These are phyloP conservation scores for Holtermanniella nyarrowii DNA, from an alignment of 768 basidiomycete species.

Conservation along the genomic window DNA sequence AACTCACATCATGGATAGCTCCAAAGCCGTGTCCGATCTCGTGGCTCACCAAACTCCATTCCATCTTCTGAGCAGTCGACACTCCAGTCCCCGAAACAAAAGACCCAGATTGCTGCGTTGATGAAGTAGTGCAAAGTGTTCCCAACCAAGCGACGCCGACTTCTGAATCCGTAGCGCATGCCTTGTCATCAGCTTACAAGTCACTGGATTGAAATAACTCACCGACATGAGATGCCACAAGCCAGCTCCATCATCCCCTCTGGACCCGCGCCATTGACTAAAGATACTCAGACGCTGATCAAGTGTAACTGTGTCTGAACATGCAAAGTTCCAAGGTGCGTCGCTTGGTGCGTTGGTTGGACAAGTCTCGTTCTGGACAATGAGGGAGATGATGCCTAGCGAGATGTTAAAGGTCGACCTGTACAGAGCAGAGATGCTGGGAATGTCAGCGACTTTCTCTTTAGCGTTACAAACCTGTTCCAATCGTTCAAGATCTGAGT, in stretches of 20 bases:
- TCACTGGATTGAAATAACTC: constrained; percentile 8
- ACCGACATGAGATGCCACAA: constrained; percentile 79
- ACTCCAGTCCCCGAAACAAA: constrained; percentile 72
- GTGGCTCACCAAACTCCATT: constrained; percentile 43
- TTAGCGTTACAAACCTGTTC: constrained; percentile 62
- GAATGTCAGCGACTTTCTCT: not conserved
- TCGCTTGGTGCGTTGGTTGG: constrained; percentile 49
- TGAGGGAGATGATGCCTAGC: constrained; percentile 68
- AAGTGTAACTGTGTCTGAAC: constrained; percentile 48
- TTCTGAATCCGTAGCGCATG: constrained; percentile 18
- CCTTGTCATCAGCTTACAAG: not conserved
- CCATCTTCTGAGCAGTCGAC: constrained; percentile 61
- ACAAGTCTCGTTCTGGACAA: constrained; percentile 61
- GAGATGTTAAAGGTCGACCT: constrained; percentile 71
- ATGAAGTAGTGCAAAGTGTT: constrained; percentile 53
- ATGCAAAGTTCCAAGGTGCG: constrained; percentile 69
- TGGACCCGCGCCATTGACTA: constrained; percentile 67
- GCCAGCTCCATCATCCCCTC: constrained; percentile 62
- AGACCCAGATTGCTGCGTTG: constrained; percentile 41
- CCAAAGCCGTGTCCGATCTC: constrained; percentile 53
- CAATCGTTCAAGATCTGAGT: constrained; percentile 64
- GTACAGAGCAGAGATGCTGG: constrained; percentile 35
- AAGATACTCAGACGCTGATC: constrained; percentile 67
- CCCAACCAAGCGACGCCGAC: constrained; percentile 78
- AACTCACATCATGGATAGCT: constrained; percentile 49